These are phyloP conservation scores for Microcera coccophila DNA, from an alignment of 2,329 filamentous ascomycete species.

Conservation along the genomic window DNA sequence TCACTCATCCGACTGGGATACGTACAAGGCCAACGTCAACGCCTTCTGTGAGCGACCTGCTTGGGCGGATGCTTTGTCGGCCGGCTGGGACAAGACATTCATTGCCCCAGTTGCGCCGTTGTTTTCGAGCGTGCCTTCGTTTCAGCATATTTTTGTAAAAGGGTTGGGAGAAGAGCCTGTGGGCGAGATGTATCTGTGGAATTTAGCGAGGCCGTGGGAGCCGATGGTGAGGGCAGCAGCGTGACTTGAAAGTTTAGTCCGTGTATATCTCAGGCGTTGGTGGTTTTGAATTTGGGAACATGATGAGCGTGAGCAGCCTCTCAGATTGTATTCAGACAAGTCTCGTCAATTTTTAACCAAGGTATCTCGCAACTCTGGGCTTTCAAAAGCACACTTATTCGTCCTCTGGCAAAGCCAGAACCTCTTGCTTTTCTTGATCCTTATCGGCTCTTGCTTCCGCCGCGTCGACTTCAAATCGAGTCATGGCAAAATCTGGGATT, in stretches of 20 bases:
- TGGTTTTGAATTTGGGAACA: too few relatives aligned
- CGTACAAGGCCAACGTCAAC: conserved; percentile 34
- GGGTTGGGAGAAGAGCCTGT: conserved; percentile 29
- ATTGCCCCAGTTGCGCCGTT: conserved; percentile 25
- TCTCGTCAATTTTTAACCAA: conserved; percentile 19
- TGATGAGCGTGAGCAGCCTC: conserved; percentile 15
- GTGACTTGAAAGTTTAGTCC: conserved; percentile 13
- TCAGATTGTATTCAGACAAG: conserved; percentile 15
- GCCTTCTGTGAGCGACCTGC: conserved; percentile 29
- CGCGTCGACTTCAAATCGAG: conserved; percentile 47
- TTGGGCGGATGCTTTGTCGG: conserved; percentile 26
- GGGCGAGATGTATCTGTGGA: conserved; percentile 41
- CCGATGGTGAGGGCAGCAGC: conserved; percentile 40
- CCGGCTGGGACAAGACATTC: conserved; percentile 26
- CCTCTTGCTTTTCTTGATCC: conserved; percentile 21
- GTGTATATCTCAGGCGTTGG: conserved; percentile 1
- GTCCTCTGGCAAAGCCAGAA: conserved; percentile 23
- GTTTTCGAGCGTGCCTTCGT: conserved; percentile 28
- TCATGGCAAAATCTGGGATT: conserved; percentile 55
- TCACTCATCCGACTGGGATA: conserved; percentile 30
- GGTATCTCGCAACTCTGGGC: conserved; percentile 30
- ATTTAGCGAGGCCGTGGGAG: conserved; percentile 39
- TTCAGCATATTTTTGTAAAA: conserved; percentile 37
- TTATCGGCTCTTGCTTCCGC: conserved; percentile 34
- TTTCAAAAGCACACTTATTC: conserved; percentile 21